Base-by-base conservation (phyloP, 495 filamentous ascomycete species). In the Aspergillus cristatus region DNA sequence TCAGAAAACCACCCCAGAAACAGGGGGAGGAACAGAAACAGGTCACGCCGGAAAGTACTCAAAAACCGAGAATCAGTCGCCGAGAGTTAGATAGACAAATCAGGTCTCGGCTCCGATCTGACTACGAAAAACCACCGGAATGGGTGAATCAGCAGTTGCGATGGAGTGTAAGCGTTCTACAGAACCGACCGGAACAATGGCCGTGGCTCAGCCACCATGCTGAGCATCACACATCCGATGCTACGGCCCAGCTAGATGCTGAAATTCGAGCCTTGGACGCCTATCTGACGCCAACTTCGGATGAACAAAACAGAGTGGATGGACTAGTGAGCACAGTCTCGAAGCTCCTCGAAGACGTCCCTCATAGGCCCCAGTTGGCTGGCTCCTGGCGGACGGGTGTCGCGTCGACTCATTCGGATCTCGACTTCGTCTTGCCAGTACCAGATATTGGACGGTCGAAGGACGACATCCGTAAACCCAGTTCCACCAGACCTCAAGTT, bases 371-470 rank as follows among this genome's bases (percentile, higher is more conserved):
- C 5, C 49, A 65, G 28, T 28, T 72, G 8, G 66, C 72, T 38
- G 77, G 77, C 14, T 78, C 74, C 5, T 56, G 67, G 25, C 36
- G 47, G 4, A 78, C 67, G n/a, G 72, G 72, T n/a, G 51, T 81
- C 22, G 67, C 64, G 1, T 34, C 60, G 29, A 54, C 63, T 14
- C 57, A 61, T 24, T 81, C 78, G 10, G 67, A 69, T 47, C 50
- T 81, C 3, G 63, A 79, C 46, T 55, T 68, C 41, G 47, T 51
- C 18, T 48, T 67, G 6, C 44, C 45, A 7, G 45, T 68, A 5
- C 35, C 51, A 5, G 53, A 58, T 32, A 11, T 35, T 13, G 42
- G 38, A 10, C 45, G 50, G 11, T 45, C 51, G 3, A 29, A 33
- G 28, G 42, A 48, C 12, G 35, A 26, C 12, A 36, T 40, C 15